phyloP scores from a whole-genome alignment of 805 yeast species.

The Yarrowia osloensis region DNA sequence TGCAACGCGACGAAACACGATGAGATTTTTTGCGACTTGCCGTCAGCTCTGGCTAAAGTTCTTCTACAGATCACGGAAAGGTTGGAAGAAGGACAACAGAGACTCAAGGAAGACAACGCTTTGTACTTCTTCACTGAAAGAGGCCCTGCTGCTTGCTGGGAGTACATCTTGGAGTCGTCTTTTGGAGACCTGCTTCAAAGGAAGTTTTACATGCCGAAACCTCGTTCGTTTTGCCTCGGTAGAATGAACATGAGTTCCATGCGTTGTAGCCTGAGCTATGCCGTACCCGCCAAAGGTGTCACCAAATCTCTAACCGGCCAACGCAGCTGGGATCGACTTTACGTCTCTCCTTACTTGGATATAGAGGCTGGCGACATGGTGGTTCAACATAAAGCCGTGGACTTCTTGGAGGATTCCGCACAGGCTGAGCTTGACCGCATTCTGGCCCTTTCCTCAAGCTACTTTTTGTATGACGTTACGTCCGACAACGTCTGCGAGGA shows the following conservation, averaged over 20 bases:
- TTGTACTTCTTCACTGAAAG: neutral
- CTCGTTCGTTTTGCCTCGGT: neutral
- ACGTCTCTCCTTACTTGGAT: neutral
- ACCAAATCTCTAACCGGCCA: neutral
- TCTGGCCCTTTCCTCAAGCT: neutral
- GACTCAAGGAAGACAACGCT: neutral
- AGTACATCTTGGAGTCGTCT: neutral
- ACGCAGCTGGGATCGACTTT: neutral
- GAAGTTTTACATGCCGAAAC: neutral
- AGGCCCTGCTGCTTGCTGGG: neutral
- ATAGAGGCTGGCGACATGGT: neutral
- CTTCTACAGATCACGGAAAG: neutral
- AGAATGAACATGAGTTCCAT: neutral
- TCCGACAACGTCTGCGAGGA: neutral
- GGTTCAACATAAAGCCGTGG: neutral
- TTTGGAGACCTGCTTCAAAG: neutral
- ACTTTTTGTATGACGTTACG: neutral
- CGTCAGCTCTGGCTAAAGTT: neutral
- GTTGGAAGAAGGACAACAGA: neutral
- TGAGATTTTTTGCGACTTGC: neutral
- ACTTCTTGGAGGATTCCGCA: neutral
- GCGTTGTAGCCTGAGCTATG: neutral
- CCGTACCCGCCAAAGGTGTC: neutral
- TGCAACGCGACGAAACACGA: neutral
- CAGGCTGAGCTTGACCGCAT: neutral